Conservation (phyloP, 2,329 filamentous ascomycete genomes). For the Xylaria sp. region DNA sequence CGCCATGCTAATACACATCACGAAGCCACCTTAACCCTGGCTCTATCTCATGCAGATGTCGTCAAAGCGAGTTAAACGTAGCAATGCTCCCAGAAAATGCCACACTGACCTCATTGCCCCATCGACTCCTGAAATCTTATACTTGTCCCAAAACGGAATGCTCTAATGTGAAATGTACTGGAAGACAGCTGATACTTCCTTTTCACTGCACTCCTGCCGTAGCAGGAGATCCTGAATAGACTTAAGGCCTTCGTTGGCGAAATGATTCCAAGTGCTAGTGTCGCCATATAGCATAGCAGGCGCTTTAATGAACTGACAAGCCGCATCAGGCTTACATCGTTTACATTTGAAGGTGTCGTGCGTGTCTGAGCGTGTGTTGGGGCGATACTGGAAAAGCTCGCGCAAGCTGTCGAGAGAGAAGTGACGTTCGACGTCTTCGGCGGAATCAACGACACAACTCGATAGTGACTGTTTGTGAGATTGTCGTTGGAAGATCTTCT, state of each 20-base stretch:
- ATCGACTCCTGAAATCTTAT: neutral
- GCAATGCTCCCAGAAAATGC: slow-evolving; percentile 14
- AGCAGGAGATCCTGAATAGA: slow-evolving; percentile 91
- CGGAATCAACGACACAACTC: slow-evolving; percentile 94
- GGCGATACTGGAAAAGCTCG: slow-evolving; percentile 93
- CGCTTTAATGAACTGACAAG: slow-evolving; percentile 83
- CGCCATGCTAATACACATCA: slow-evolving; percentile 24
- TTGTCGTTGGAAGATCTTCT: slow-evolving; percentile 99
- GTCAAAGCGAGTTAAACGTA: slow-evolving; percentile 22
- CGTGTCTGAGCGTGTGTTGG: slow-evolving; percentile 87
- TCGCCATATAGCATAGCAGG: slow-evolving; percentile 97
- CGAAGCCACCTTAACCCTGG: neutral
- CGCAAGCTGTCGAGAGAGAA: slow-evolving; percentile 91
- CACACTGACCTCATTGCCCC: slow-evolving; percentile 1
- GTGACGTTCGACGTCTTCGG: slow-evolving; percentile 96
- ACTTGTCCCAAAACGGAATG: neutral
- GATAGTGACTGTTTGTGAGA: slow-evolving; percentile 98
- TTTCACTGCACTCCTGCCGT: slow-evolving; percentile 82
- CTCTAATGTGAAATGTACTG: slow-evolving; percentile 92
- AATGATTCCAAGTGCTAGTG: slow-evolving; percentile 99
- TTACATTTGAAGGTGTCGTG: slow-evolving; percentile 99
- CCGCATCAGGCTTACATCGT: slow-evolving; percentile 87
- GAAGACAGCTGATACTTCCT: slow-evolving; percentile 92
- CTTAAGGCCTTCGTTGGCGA: slow-evolving; percentile 81
- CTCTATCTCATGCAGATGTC: slow-evolving; percentile 22